phyloP scores from a whole-genome alignment of 2,329 filamentous ascomycete genomes.

The Fusarium phyllophilum region DNA sequence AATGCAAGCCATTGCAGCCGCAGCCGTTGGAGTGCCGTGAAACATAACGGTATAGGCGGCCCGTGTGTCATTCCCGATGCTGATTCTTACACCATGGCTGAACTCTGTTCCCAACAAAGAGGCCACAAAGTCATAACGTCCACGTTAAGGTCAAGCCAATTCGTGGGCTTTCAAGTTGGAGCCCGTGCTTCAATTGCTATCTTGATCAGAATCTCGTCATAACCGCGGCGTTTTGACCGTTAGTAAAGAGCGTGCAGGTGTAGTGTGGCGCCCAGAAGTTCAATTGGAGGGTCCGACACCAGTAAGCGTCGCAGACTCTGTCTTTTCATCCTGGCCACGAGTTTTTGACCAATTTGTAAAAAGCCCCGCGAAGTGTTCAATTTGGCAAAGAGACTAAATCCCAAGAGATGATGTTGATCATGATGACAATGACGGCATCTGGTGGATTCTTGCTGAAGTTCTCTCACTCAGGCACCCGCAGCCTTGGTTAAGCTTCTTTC shows the following conservation, averaged over 20 bases:
- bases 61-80: constrained; percentile 19
- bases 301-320: constrained; percentile 1
- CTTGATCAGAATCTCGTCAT: constrained; percentile 28
- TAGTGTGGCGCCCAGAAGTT: background rate
- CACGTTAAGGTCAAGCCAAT: background rate
- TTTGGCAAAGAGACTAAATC: background rate
- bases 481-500: constrained; percentile 29
- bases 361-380: background rate
- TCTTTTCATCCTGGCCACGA: background rate
- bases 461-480: constrained; percentile 3
- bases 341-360: constrained; percentile 3
- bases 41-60: constrained; percentile 16
- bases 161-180: constrained; percentile 2
- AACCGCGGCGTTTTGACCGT: background rate
- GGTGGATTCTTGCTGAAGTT: constrained; percentile 11
- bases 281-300: background rate
- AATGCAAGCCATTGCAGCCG: constrained; percentile 16
- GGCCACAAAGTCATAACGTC: background rate
- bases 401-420: constrained; percentile 19
- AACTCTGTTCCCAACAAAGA: constrained; percentile 23
- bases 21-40: constrained; percentile 26
- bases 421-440: constrained; percentile 32
- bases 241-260: constrained; percentile 35
- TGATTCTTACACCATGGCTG: constrained; percentile 24
- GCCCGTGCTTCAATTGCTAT: background rate